Percentiles rank a stretch among this genome's conserved stretches.
phyloP scores from a whole-genome alignment of 2,329 filamentous ascomycete genomes.

The Paecilomyces formosus region DNA sequence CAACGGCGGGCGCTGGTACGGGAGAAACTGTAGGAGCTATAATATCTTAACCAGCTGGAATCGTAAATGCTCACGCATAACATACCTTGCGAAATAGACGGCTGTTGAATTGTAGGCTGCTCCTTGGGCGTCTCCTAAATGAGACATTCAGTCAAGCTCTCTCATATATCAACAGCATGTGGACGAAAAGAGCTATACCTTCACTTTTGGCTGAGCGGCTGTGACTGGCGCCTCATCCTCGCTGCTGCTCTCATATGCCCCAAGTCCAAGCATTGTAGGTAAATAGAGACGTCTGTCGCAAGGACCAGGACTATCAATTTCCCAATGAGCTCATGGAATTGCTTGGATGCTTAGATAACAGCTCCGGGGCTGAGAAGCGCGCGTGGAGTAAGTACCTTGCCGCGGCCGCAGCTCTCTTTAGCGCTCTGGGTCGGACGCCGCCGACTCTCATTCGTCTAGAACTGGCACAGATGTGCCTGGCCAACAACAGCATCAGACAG shows the following conservation, averaged over 20 bases:
- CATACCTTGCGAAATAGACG: neutral
- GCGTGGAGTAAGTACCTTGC: neutral
- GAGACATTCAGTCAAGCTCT: neutral
- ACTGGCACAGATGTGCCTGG: neutral
- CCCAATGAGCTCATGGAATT: neutral
- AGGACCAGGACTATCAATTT: neutral
- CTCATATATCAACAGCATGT: neutral
- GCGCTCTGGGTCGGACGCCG: neutral
- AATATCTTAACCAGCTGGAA: neutral
- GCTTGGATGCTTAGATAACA: neutral
- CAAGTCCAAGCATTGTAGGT: conserved; percentile 32
- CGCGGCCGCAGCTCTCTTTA: neutral
- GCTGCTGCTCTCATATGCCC: conserved; percentile 38
- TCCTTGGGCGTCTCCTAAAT: neutral
- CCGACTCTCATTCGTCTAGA: neutral
- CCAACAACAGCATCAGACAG: neutral
- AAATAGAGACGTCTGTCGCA: neutral
- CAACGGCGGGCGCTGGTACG: neutral
- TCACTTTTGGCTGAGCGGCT: conserved; percentile 5
- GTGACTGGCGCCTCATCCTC: conserved; percentile 31
- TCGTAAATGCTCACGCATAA: neutral
- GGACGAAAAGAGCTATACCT: conserved; percentile 15
- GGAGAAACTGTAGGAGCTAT: neutral
- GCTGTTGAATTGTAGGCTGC: neutral
- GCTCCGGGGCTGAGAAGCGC: neutral